Conservation (phyloP, 305 asterid species). For the Lippia alba region DNA sequence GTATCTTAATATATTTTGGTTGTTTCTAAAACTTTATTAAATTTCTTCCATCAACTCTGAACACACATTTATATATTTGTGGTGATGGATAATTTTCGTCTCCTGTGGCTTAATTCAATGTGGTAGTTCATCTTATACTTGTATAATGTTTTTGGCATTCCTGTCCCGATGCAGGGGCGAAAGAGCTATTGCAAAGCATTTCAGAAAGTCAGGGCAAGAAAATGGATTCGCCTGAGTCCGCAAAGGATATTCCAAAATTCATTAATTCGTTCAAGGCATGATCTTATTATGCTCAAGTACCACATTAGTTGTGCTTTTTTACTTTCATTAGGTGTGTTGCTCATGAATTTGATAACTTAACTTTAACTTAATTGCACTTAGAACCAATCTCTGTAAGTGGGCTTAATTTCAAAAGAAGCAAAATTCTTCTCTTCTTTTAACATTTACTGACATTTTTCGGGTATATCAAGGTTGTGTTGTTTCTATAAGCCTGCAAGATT, state of each 20-base stretch:
- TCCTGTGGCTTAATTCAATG: constrained; percentile 18
- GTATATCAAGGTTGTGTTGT: background rate
- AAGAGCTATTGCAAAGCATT: constrained; percentile 86
- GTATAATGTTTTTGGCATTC: constrained; percentile 31
- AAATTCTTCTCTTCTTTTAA: background rate
- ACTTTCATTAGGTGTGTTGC: constrained; percentile 22
- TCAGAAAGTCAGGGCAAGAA: constrained; percentile 96
- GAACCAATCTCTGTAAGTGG: background rate
- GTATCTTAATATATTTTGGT: constrained; percentile 19
- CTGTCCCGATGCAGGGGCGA: constrained; percentile 75
- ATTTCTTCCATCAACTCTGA: constrained; percentile 25
- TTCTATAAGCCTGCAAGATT: background rate
- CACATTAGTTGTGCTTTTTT: constrained; percentile 13
- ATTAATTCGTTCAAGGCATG: constrained; percentile 77
- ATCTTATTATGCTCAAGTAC: constrained; percentile 26
- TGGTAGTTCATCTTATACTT: constrained; percentile 11
- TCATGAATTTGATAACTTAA: constrained; percentile 15
- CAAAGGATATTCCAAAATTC: constrained; percentile 79
- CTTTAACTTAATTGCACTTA: constrained; percentile 6
- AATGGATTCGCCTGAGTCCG: constrained; percentile 88
- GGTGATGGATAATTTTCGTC: constrained; percentile 5
- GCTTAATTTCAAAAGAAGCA: background rate
- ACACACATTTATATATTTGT: constrained; percentile 2
- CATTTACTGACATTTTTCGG: background rate
- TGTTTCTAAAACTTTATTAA: constrained; percentile 3